Evolutionary conservation across 2,329 filamentous ascomycete species (phyloP).

Genomic region (Paecilomyces sp.): DNA sequence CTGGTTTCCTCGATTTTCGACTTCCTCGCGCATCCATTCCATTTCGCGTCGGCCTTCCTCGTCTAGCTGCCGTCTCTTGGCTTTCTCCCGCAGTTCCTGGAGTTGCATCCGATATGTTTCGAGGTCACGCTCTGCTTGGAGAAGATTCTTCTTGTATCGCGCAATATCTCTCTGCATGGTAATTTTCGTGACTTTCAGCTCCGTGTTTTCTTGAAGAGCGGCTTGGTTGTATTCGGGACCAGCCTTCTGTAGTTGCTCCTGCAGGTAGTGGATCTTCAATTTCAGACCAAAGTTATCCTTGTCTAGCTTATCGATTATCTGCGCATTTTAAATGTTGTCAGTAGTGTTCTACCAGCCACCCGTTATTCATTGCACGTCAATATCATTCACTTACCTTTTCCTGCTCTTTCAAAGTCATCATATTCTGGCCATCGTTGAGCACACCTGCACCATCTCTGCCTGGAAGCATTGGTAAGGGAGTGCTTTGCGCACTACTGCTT

Average conservation of each 20-base stretch:
- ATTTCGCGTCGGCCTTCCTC: conserved; percentile 61
- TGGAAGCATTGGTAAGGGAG: conserved; percentile 66
- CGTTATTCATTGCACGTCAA: background rate
- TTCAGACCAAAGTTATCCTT: conserved; percentile 98
- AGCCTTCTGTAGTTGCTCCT: conserved; percentile 79
- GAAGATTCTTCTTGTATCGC: conserved; percentile 77
- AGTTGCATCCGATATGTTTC: conserved; percentile 78
- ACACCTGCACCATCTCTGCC: conserved; percentile 59
- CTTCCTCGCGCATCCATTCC: conserved; percentile 42
- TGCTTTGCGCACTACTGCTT: conserved; percentile 74
- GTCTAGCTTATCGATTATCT: conserved; percentile 84
- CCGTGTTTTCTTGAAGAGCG: conserved; percentile 88
- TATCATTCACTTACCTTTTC: conserved; percentile 59
- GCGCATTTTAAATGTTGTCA: background rate
- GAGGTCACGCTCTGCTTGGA: conserved; percentile 75
- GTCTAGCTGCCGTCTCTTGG: conserved; percentile 68
- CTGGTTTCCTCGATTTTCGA: conserved; percentile 41
- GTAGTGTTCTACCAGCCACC: background rate
- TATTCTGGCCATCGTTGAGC: conserved; percentile 71
- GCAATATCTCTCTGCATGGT: conserved; percentile 83
- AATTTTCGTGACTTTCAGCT: conserved; percentile 86
- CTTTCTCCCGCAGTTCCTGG: conserved; percentile 71
- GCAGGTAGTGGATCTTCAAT: conserved; percentile 92
- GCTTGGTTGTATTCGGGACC: conserved; percentile 85
- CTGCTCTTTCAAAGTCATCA: conserved; percentile 86